Base-by-base conservation (phyloP, 352 stramenopile species). In the Phytopythium sindhum region DNA sequence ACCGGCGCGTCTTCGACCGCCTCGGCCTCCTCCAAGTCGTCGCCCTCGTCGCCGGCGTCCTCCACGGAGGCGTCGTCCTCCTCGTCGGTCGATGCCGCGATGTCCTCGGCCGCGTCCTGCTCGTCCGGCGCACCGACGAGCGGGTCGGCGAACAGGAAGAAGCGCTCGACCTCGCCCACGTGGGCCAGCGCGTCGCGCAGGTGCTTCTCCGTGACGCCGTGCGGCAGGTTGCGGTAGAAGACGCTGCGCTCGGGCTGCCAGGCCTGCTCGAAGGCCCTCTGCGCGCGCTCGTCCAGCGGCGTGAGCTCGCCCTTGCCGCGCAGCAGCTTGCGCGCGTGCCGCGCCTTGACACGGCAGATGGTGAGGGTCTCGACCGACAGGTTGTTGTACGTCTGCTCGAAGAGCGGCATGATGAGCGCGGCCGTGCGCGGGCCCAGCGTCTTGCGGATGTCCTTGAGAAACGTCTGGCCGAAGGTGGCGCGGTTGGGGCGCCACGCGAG, bases 311-410 rank as follows among this genome's bases (percentile, higher is more conserved):
- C 83, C 31, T 75, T 69, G 29, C 84, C 81, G 23, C 77, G 82
- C 42, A 92, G 51, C 35, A 90, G 64, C 57, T 90, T 92, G 29
- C 77, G 56, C 26, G 84, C 82, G 66, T 93, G 84, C 44, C 83
- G 85, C 48, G 88, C 57, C 65, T 91, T 90, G 41, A 95, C 78
- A 52, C 85, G 82, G 57, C 84, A 95, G 47, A 95, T 93, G 50
- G 83, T 95, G 37, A 95, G 75, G 63, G 84, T 93, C 66, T 95
- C 87, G 39, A 95, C 78, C 31, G 87, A 94, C 53, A 95, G 56
- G 45, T 94, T 81, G 63, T 85, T 75, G 61, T 80, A 89, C 24
- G 89, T 77, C 63, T 91, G 73, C 41, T 90, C 75, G 50, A 95
- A 91, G 28, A 91, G 78, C 26, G 86, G 80, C 82, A 95, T 93